These are phyloP conservation scores for Fusarium marasasianum DNA, from an alignment of 2,329 filamentous ascomycete species.

Conservation along the genomic window DNA sequence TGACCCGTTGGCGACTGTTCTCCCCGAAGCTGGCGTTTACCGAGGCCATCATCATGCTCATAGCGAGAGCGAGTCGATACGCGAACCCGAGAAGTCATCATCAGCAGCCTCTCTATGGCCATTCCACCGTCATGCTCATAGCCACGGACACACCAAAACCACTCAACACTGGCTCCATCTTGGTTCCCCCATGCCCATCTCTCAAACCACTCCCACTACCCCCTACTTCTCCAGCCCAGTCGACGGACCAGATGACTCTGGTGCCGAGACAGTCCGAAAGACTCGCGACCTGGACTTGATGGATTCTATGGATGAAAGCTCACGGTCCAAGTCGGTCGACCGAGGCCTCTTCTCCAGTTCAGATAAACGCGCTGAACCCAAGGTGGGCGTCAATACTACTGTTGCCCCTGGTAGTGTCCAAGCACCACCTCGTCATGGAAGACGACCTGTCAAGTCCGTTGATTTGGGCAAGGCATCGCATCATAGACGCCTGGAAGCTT, in stretches of 20 bases:
- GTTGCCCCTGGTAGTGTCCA: constrained; percentile 69
- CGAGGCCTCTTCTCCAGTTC: constrained; percentile 65
- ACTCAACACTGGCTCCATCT: constrained; percentile 54
- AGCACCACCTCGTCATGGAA: constrained; percentile 53
- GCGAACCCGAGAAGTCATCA: constrained; percentile 36
- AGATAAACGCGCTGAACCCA: constrained; percentile 72
- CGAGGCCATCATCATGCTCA: constrained; percentile 40
- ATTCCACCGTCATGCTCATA: constrained; percentile 52
- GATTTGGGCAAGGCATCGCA: constrained; percentile 49
- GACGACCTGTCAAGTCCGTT: constrained; percentile 57
- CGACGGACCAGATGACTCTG: constrained; percentile 56
- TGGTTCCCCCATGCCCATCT: constrained; percentile 35
- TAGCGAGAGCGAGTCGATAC: constrained; percentile 40
- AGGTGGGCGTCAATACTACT: constrained; percentile 70
- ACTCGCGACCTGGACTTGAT: constrained; percentile 52
- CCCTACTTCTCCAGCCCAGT: constrained; percentile 48
- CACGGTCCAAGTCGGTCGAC: constrained; percentile 71
- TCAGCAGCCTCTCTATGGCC: constrained; percentile 43
- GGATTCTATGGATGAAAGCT: constrained; percentile 55
- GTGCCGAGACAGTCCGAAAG: constrained; percentile 47
- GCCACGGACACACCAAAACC: constrained; percentile 54
- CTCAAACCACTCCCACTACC: constrained; percentile 48
- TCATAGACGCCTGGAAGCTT: constrained; percentile 47
- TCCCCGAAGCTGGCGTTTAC: constrained; percentile 43
- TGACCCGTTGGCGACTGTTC: constrained; percentile 53